Percentiles rank a stretch among this genome's conserved stretches.
phyloP scores from a whole-genome alignment of 495 filamentous ascomycete genomes.

The Niebla homalea region DNA sequence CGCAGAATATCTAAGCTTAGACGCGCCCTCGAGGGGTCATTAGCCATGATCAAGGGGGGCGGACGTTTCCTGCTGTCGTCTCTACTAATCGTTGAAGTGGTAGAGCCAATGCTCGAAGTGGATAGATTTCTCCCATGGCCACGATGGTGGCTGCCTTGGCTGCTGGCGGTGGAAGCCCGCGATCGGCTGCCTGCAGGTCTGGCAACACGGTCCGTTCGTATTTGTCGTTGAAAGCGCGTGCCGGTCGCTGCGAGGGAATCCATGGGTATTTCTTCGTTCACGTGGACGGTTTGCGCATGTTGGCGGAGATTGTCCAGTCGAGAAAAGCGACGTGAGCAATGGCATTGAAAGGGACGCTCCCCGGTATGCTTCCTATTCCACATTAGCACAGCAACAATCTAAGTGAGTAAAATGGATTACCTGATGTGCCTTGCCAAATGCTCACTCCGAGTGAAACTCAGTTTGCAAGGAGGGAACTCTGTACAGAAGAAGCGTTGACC shows the following conservation, averaged over 20 bases:
- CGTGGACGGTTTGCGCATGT: slow-evolving; percentile 94
- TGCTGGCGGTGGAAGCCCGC: slow-evolving; percentile 59
- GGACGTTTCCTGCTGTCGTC: slow-evolving; percentile 58
- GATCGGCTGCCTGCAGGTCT: slow-evolving; percentile 58
- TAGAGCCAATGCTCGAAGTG: slow-evolving; percentile 69
- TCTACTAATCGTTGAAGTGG: slow-evolving; percentile 52
- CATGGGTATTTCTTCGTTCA: slow-evolving; percentile 90
- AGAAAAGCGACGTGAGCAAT: slow-evolving; percentile 92
- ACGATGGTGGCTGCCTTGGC: slow-evolving; percentile 50
- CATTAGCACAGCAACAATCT: slow-evolving; percentile 5
- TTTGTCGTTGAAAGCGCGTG: slow-evolving; percentile 86
- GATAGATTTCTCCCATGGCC: slow-evolving; percentile 78
- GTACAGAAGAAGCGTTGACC: slow-evolving; percentile 94
- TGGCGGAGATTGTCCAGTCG: slow-evolving; percentile 90
- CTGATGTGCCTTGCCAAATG: slow-evolving; percentile 90
- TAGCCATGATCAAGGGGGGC: slow-evolving; percentile 74
- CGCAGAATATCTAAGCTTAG: slow-evolving; percentile 49
- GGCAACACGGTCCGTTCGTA: slow-evolving; percentile 62
- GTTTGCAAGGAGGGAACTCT: slow-evolving; percentile 86
- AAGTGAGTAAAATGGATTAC: slow-evolving; percentile 31
- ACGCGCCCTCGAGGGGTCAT: slow-evolving; percentile 44
- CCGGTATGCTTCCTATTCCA: slow-evolving; percentile 83
- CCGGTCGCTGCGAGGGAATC: slow-evolving; percentile 91
- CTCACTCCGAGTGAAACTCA: slow-evolving; percentile 94
- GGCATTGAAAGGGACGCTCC: slow-evolving; percentile 93